Base-by-base conservation (phyloP, 495 filamentous ascomycete species). In the Darksidea phi region DNA sequence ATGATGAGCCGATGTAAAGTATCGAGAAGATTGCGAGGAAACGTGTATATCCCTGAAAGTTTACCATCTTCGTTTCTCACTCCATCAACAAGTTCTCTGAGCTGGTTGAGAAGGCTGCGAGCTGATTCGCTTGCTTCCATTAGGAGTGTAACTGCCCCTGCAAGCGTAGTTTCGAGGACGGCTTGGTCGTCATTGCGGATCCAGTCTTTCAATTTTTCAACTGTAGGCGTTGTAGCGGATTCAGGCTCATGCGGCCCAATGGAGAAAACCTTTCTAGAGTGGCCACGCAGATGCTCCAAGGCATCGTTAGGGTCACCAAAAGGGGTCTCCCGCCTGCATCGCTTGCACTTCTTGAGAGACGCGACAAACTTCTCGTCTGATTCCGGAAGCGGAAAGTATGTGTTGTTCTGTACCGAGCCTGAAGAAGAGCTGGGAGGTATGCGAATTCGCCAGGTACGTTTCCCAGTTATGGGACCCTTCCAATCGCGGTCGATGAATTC, bases 41-140 rank as follows among this genome's bases (percentile, higher is more conserved):
- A 54, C 6, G 13, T 57, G 54, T 67, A 67, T 8, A 41, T 2
- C 2, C 57, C 42, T 13, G 64, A 61, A 17, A 61, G 53, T 21
- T 52, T 48, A 11, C 54, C 58, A 4, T 62, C 41, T 11, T 26
- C 17, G 38, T 54, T 53, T 37, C 17, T 53, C 11, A 67, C 64
- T 1, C 64, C 64, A 8, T 59, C 25, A 10, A 53, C 57, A 7
- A 67, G 47, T 47, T 58, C 46, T 15, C 20, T 42, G 2, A 42
- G n/a, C 18, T 67, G 45, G 8, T 7, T 15, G 6, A 53, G 25
- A 3, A 62, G 42, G 10, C 15, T 13, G 8, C 23, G 36, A 24
- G 58, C 37, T 3, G 38, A 32, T 0, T 67, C 34, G 21, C n/a
- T 47, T 10, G 45, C 58, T 41, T 57, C 21, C 4, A 25, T 36